Percentiles rank a stretch among this genome's conserved stretches.
These are phyloP conservation scores for Hemileccinum impolitum DNA, from an alignment of 768 basidiomycete species.

Conservation along the genomic window DNA sequence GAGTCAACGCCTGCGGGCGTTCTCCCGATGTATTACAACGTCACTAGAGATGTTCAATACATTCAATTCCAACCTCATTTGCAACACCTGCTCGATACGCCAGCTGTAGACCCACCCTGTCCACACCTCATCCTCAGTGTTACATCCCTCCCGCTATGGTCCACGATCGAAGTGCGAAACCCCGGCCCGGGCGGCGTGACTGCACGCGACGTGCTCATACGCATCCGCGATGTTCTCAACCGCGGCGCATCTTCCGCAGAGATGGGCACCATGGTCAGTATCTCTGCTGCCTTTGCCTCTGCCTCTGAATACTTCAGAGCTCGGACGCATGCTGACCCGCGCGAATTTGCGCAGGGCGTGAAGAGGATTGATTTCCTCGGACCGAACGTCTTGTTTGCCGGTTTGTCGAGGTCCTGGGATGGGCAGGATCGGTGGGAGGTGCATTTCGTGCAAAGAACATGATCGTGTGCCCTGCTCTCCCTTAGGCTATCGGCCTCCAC, in stretches of 20 bases:
- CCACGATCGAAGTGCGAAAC: slow-evolving; percentile 30
- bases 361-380: slow-evolving; percentile 40
- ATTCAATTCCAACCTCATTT: slow-evolving; percentile 22
- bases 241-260: slow-evolving; percentile 24
- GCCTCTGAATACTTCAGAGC: slow-evolving; percentile 30
- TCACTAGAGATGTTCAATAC: slow-evolving; percentile 22
- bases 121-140: slow-evolving; percentile 18
- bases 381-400: slow-evolving; percentile 28
- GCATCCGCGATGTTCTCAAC: slow-evolving; percentile 27
- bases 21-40: slow-evolving; percentile 22
- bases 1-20: too few species aligned
- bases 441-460: slow-evolving; percentile 9
- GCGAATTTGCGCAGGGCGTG: slow-evolving; percentile 37
- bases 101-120: slow-evolving; percentile 22
- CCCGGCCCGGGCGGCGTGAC: slow-evolving; percentile 18
- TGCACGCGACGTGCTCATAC: slow-evolving; percentile 26
- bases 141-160: slow-evolving; percentile 25
- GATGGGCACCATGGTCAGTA: slow-evolving; percentile 24
- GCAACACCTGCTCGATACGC: slow-evolving; percentile 14
- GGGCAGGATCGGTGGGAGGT: slow-evolving; percentile 31
- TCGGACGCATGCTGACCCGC: slow-evolving; percentile 27
- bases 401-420: slow-evolving; percentile 25
- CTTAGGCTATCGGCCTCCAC: too few species aligned
- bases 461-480: too few species aligned
- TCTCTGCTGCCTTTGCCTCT: slow-evolving; percentile 13